Base-by-base conservation (phyloP, 257 asterid genomes). In the Osmanthus fragrans region DNA sequence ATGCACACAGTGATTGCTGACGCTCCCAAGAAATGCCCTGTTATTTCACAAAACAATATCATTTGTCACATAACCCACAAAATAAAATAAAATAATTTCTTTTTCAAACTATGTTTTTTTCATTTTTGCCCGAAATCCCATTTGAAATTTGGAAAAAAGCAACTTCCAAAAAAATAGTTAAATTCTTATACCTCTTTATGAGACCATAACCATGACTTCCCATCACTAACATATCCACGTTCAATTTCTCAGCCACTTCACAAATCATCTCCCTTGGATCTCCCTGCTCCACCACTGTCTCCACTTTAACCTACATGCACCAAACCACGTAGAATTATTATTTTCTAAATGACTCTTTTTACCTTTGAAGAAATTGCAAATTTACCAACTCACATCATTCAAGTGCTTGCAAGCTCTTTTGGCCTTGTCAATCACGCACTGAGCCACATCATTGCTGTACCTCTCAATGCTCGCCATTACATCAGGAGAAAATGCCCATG, bases 231-330 rank as follows among this genome's bases (percentile, higher is more conserved):
- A 89, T 34, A 75, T 91, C 96, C 75, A 89, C 96, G 9, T 86
- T 83, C 73, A 89, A 76, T 69, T 71, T 86, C 75, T 88, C 89
- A 0, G 92, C 96, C 67, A 73, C 87, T 23, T 86, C 81, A 71
- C 92, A 92, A 39, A 92, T 92, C 70, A 87, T 89, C 78, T 92
- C 97, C 89, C 97, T 89, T 29, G 96, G 88, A 86, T 92, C 97
- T 8, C 97, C 97, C 18, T 71, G 74, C 77, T 88, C 92, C 77
- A 83, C 84, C 84, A 71, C 63, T 25, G 76, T 88, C 90, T 92
- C 92, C 90, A 92, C 92, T 81, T 79, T 85, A 82, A 88, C 81
- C 97, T 92, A 82, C 80, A 72, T 30, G 45, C 80, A 75, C 68
- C 77, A 27, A 36, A 75, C 16, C 36, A 73, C 75, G 71, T 40